phyloP scores from a whole-genome alignment of 2,329 filamentous ascomycete species.

The Chaetomium globosum region DNA sequence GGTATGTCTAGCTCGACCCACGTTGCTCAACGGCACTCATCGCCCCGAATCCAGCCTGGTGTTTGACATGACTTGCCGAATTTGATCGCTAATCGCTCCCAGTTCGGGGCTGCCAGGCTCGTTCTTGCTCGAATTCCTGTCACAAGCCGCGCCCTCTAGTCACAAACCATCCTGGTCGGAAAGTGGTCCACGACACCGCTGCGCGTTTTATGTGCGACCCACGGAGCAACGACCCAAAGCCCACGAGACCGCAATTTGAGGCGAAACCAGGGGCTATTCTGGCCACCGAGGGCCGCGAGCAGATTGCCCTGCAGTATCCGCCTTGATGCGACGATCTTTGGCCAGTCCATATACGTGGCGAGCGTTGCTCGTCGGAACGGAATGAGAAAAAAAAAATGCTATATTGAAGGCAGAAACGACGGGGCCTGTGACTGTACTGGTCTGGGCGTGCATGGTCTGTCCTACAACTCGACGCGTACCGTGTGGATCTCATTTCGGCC shows the following conservation, averaged over 20 bases:
- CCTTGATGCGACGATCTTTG: slow-evolving; percentile 9
- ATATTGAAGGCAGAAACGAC: slow-evolving; percentile 16
- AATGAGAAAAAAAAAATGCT: neutral
- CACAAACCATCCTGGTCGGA: slow-evolving; percentile 25
- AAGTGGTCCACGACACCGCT: slow-evolving; percentile 32
- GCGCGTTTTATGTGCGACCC: slow-evolving; percentile 31
- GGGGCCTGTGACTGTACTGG: slow-evolving; percentile 8
- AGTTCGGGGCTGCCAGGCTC: slow-evolving; percentile 35
- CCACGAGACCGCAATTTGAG: slow-evolving; percentile 8
- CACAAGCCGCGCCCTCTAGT: slow-evolving; percentile 31
- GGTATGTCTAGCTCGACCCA: slow-evolving; percentile 27
- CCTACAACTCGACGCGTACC: slow-evolving; percentile 33
- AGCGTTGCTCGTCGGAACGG: slow-evolving; percentile 14
- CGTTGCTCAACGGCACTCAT: slow-evolving; percentile 32
- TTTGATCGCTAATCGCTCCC: slow-evolving; percentile 43
- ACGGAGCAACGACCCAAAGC: neutral
- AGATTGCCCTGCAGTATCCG: neutral
- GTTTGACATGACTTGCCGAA: slow-evolving; percentile 36
- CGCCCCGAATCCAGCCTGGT: slow-evolving; percentile 30
- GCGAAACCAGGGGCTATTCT: neutral
- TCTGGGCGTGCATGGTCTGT: slow-evolving; percentile 28
- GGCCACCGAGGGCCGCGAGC: neutral
- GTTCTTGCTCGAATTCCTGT: slow-evolving; percentile 33
- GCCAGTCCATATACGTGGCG: slow-evolving; percentile 25
- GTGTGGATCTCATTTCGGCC: slow-evolving; percentile 31